These are phyloP conservation scores for Fusarium sp. DNA, from an alignment of 2,329 filamentous ascomycete species.

Conservation along the genomic window DNA sequence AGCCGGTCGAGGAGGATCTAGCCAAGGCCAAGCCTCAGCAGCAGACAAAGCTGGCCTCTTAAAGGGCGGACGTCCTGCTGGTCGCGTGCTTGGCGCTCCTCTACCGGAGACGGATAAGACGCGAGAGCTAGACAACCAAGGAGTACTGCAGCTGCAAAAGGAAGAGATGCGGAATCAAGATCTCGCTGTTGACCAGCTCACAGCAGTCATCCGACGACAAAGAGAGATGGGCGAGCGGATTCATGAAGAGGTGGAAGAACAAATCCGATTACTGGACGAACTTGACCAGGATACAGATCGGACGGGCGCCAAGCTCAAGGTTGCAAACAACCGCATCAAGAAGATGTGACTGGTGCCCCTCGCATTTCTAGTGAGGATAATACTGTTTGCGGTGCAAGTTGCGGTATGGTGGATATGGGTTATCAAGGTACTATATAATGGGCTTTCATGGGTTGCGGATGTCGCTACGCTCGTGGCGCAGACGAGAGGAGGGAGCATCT, in stretches of 20 bases:
- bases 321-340: constrained; percentile 76
- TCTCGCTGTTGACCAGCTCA: constrained; percentile 72
- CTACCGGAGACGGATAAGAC: constrained; percentile 79
- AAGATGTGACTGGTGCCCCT: constrained; percentile 64
- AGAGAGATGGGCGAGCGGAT: constrained; percentile 82
- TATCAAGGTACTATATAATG: constrained; percentile 31
- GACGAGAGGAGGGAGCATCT: constrained; percentile 12
- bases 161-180: constrained; percentile 81
- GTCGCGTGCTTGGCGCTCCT: constrained; percentile 77
- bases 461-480: constrained; percentile 43
- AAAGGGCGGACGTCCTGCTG: constrained; percentile 51
- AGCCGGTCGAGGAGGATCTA: constrained; percentile 52
- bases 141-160: constrained; percentile 76
- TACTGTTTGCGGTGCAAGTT: constrained; percentile 44
- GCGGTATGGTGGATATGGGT: constrained; percentile 48
- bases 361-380: constrained; percentile 39
- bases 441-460: constrained; percentile 44
- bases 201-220: constrained; percentile 75
- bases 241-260: constrained; percentile 74
- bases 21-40: constrained; percentile 59
- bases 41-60: constrained; percentile 62
- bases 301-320: constrained; percentile 72
- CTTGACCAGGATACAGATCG: constrained; percentile 73
- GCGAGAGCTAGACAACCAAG: constrained; percentile 77
- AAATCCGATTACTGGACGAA: constrained; percentile 74